Base-by-base conservation (phyloP, 768 basidiomycete genomes). In the Lactarius quietus region DNA sequence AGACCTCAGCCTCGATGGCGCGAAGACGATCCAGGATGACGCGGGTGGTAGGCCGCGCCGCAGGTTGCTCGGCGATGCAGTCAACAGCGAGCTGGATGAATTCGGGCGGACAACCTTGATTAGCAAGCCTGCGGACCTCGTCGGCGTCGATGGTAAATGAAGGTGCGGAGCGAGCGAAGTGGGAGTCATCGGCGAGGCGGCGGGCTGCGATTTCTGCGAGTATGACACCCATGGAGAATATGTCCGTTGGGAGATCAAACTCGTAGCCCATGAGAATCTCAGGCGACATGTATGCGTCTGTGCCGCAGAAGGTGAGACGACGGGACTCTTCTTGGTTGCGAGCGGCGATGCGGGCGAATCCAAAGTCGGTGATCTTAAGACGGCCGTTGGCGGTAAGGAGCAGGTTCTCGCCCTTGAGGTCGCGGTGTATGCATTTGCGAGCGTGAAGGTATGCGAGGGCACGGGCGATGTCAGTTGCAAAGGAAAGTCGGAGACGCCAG, bases 361-460 rank as follows among this genome's bases (percentile, higher is more conserved):
- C 96, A 76, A 99, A 99, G 73, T 99, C 96, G n/a, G 95, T 97
- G 70, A 98, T 89, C 79, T 98, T 99, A 72, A 98, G 82, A 52
- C 96, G 86, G 26, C 93, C 92, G 72, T 99, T 99, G 41, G 88
- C 78, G 0, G 95, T 98, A 26, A 98, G 88, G n/a, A 98, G 85
- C 31, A 98, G 82, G 70, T 99, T 99, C 79, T 98, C 96, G 41
- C 95, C 95, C 76, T 99, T 99, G 69, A 99, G 82, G 77, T 99
- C 96, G 35, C 88, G 87, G 70, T 91, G 89, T 45, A 90, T 91
- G 75, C 89, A 90, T 74, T 92, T 90, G 48, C 96, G 85, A 17
- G 96, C 95, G 70, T 98, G 96, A 15, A 98, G 89, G 75, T 98
- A 99, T 6, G 96, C 94, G n/a, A 99, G 84, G 0, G 96, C 95